These are phyloP conservation scores for Chaetothyriales sp. DNA, from an alignment of 2,329 filamentous ascomycete genomes.

Conservation along the genomic window DNA sequence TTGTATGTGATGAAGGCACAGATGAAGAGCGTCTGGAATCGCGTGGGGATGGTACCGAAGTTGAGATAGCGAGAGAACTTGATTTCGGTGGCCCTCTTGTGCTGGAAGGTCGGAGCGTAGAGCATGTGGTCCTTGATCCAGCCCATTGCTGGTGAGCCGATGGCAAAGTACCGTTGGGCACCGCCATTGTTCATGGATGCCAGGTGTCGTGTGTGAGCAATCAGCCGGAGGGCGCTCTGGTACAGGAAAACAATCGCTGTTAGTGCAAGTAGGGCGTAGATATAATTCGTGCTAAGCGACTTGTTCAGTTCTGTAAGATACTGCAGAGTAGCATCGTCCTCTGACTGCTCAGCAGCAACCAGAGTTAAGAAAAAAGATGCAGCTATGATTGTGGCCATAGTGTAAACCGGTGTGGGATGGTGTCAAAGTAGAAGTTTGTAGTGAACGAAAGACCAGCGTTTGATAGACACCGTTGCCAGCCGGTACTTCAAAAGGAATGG, in stretches of 20 bases:
- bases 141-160: constrained; percentile 42
- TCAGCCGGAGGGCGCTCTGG: constrained; percentile 47
- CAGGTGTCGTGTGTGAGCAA: constrained; percentile 58
- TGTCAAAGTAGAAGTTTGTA: background rate
- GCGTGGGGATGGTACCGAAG: constrained; percentile 33
- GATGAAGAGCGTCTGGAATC: constrained; percentile 32
- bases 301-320: constrained; percentile 32
- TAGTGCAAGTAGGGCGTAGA: constrained; percentile 51
- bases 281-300: constrained; percentile 46
- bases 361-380: constrained; percentile 1
- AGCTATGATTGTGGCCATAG: background rate
- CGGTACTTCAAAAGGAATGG: background rate
- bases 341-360: constrained; percentile 2
- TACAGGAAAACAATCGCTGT: constrained; percentile 52
- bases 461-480: background rate
- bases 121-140: constrained; percentile 56
- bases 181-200: constrained; percentile 56
- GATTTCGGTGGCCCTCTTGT: constrained; percentile 33
- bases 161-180: constrained; percentile 60
- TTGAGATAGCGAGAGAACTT: constrained; percentile 31
- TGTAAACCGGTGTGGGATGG: background rate
- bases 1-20: constrained; percentile 30
- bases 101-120: constrained; percentile 33
- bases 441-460: background rate
- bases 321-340: constrained; percentile 15